These are phyloP conservation scores for Apophysomyces ossiformis DNA, from an alignment of 371 early-diverging fungal genomes.

Conservation along the genomic window DNA sequence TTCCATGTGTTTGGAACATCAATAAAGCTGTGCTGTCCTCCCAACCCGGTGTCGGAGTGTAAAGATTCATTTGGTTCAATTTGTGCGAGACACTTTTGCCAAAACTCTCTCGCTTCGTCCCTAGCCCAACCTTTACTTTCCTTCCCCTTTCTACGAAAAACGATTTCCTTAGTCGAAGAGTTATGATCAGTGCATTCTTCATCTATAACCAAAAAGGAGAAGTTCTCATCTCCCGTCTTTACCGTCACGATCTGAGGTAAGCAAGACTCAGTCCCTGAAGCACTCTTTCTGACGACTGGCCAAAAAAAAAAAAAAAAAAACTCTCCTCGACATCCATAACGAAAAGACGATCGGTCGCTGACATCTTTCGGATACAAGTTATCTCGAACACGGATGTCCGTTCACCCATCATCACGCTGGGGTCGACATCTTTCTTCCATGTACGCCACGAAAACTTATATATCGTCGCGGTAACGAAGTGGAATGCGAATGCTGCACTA, in stretches of 20 bases:
- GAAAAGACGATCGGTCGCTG: slow-evolving; percentile 88
- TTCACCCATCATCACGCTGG: slow-evolving; percentile 91
- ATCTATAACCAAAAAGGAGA: slow-evolving; percentile 97
- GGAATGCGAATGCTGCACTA: slow-evolving; percentile 84
- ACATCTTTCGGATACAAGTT: slow-evolving; percentile 96
- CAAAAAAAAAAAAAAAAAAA: too few species aligned
- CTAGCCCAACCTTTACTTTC: not conserved
- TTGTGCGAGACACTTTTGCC: too few species aligned
- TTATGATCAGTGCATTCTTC: slow-evolving; percentile 90
- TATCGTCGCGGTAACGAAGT: slow-evolving; percentile 84
- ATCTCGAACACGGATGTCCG: slow-evolving; percentile 90
- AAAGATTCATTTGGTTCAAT: too few species aligned
- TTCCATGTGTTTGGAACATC: too few species aligned
- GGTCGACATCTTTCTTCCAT: slow-evolving; percentile 87
- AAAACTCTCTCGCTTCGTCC: too few species aligned
- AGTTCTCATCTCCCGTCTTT: slow-evolving; percentile 95
- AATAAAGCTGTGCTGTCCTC: too few species aligned
- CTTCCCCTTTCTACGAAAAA: not conserved
- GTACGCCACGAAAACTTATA: slow-evolving; percentile 90
- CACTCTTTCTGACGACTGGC: not conserved
- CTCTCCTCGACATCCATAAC: not conserved
- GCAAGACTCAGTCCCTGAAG: slow-evolving; percentile 1
- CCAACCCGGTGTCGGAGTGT: too few species aligned
- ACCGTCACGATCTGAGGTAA: slow-evolving; percentile 94
- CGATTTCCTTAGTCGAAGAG: not conserved